phyloP scores from a whole-genome alignment of 108 stramenopile genomes.

The Nitzschia sp. region DNA sequence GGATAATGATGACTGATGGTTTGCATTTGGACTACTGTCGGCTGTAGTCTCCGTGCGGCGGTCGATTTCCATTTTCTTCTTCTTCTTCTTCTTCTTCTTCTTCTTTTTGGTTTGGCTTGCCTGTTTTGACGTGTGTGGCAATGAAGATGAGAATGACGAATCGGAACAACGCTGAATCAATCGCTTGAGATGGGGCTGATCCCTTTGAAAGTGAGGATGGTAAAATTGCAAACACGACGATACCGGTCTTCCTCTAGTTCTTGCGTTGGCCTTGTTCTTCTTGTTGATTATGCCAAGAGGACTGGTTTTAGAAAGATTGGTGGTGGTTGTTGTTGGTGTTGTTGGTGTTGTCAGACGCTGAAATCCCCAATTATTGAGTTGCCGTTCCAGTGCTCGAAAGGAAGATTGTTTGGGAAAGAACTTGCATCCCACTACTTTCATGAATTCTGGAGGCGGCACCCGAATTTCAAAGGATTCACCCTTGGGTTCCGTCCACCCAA shows the following conservation, averaged over 20 bases:
- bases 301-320: no score
- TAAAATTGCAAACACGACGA: not conserved
- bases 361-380: constrained; percentile 31
- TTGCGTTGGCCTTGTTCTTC: not conserved
- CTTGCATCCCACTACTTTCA: not conserved
- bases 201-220: not conserved
- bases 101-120: not conserved
- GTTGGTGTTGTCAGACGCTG: not conserved
- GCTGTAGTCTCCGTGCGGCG: no score
- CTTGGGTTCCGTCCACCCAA: not conserved
- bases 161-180: constrained; percentile 1
- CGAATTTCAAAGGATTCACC: not conserved
- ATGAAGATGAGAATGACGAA: no score
- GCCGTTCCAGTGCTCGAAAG: constrained; percentile 28
- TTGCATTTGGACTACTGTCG: no score
- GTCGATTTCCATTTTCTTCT: no score
- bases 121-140: no score
- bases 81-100: not conserved
- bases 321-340: not conserved
- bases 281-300: not conserved
- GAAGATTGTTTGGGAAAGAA: constrained; percentile 22
- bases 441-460: not conserved
- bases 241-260: not conserved
- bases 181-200: not conserved
- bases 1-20: no score